Conservation (phyloP, 1,284 basidiomycete genomes). For the Austroboletus niveus region DNA sequence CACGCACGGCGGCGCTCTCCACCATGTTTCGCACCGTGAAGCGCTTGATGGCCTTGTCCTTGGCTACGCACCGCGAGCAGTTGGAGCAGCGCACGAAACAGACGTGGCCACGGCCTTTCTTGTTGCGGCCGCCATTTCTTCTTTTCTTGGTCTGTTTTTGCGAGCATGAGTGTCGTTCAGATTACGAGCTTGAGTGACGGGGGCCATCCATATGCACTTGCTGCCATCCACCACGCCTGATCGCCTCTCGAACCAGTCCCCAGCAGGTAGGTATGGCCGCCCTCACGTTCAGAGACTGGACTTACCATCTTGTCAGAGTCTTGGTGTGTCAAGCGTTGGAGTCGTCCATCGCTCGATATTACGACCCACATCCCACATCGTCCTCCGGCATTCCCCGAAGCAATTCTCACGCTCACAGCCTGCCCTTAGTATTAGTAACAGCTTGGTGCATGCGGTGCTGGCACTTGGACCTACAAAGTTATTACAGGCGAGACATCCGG, state of each 20-base stretch:
- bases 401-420: conserved; percentile 24
- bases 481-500: too few relatives aligned
- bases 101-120: conserved; percentile 97
- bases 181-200: background rate
- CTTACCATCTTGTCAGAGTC: conserved; percentile 29
- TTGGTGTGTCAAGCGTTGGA: conserved; percentile 12
- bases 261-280: background rate
- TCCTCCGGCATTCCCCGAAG: conserved; percentile 22
- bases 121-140: conserved; percentile 98
- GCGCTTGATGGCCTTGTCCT: conserved; percentile 99
- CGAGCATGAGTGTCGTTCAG: background rate
- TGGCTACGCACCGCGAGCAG: conserved; percentile 92
- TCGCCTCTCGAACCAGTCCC: conserved; percentile 1
- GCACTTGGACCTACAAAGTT: too few relatives aligned
- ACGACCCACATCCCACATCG: background rate
- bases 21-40: conserved; percentile 99
- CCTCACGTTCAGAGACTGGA: conserved; percentile 5
- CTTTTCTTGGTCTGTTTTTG: conserved; percentile 89
- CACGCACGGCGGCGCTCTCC: conserved; percentile 95
- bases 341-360: conserved; percentile 14
- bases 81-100: conserved; percentile 95
- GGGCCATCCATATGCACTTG: conserved; percentile 12
- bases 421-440: conserved; percentile 22
- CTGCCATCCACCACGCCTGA: background rate
- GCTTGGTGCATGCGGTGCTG: too few relatives aligned